Conservation (phyloP, 139 green algal species). For the Chlorella sp. region DNA sequence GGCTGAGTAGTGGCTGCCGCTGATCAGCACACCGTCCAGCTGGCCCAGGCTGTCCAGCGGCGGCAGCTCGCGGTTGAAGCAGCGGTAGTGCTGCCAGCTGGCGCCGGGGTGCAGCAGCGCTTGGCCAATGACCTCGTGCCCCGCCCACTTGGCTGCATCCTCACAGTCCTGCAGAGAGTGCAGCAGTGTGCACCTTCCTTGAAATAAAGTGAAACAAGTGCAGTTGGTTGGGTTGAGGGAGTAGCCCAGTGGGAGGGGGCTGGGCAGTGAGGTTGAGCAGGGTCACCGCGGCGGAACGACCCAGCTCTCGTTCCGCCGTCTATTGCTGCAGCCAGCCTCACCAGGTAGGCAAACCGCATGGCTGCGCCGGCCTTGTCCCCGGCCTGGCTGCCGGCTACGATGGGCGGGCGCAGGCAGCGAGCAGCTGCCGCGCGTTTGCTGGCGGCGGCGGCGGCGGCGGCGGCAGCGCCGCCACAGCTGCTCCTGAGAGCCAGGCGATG, state of each 20-base stretch:
- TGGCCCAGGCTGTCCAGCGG: background rate
- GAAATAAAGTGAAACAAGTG: too few relatives aligned
- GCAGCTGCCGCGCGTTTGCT: background rate
- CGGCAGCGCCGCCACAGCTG: background rate
- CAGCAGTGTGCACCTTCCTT: too few relatives aligned
- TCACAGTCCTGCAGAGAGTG: conserved; percentile 11
- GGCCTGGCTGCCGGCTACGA: background rate
- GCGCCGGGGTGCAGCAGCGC: background rate
- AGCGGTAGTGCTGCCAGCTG: background rate
- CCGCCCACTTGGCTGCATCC: conserved; percentile 1
- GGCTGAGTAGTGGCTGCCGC: background rate
- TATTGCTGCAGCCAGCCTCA: too few relatives aligned
- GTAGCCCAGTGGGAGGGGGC: too few relatives aligned
- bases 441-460: background rate
- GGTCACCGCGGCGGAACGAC: too few relatives aligned
- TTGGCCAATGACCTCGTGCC: background rate
- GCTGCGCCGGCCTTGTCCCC: background rate
- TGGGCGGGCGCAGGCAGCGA: background rate
- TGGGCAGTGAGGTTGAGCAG: too few relatives aligned
- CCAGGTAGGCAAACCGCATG: background rate
- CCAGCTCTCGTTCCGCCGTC: too few relatives aligned
- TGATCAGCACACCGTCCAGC: background rate
- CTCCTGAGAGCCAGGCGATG: background rate
- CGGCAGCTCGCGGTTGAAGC: background rate
- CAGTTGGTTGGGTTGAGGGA: too few relatives aligned